A percentile compares a stretch with the other conserved stretches of the same genome.
Conservation (phyloP, 441 rosid species). For the Raphanus hybrid region DNA sequence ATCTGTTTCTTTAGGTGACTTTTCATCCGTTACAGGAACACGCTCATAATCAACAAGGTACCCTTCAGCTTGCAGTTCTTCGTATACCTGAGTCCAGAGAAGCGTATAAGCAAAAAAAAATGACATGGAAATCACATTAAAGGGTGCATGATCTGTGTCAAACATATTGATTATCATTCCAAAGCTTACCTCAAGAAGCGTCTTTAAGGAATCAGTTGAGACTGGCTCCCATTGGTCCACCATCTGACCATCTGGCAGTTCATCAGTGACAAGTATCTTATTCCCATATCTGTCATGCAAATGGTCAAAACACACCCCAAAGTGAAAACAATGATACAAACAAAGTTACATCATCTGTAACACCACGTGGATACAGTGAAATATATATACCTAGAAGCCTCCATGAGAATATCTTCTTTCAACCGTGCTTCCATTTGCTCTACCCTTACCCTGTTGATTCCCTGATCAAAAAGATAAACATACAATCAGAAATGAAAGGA, state of each 20-base stretch:
- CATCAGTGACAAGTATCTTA: slow-evolving; percentile 99
- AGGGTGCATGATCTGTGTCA: slow-evolving; percentile 10
- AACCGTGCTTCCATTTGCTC: slow-evolving; percentile 97
- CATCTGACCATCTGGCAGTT: slow-evolving; percentile 99
- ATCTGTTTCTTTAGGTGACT: slow-evolving; percentile 92
- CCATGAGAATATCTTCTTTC: slow-evolving; percentile 89
- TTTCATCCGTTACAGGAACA: slow-evolving; percentile 97
- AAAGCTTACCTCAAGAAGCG: slow-evolving; percentile 80
- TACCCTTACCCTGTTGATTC: slow-evolving; percentile 90
- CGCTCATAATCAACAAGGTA: slow-evolving; percentile 94
- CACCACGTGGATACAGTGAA: slow-evolving; percentile 20
- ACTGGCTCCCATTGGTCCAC: slow-evolving; percentile 99
- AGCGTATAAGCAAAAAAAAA: slow-evolving; percentile 26
- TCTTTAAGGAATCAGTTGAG: slow-evolving; percentile 86
- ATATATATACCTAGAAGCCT: slow-evolving; percentile 78
- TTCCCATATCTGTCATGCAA: slow-evolving; percentile 83
- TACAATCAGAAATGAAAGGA: slow-evolving; percentile 30
- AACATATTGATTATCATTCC: neutral
- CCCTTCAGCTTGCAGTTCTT: slow-evolving; percentile 91
- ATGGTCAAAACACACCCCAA: slow-evolving; percentile 26
- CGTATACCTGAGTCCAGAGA: slow-evolving; percentile 67
- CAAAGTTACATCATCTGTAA: slow-evolving; percentile 29
- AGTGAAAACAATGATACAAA: no score
- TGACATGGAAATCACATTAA: slow-evolving; percentile 30
- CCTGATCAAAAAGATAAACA: slow-evolving; percentile 58